These are phyloP conservation scores for Fraxinus excelsior DNA, from an alignment of 257 asterid species.

Conservation along the genomic window DNA sequence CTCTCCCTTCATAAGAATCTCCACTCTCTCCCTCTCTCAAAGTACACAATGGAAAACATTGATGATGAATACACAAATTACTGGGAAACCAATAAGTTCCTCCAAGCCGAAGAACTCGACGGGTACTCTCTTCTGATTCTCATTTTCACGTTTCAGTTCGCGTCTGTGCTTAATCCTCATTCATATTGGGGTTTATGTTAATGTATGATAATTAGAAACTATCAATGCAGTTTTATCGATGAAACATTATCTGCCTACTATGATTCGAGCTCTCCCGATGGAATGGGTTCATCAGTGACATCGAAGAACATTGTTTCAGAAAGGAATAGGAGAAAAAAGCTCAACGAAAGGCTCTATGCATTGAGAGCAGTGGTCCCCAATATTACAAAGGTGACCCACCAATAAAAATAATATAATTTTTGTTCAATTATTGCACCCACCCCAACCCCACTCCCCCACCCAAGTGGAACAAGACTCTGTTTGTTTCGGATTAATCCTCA, in stretches of 20 bases:
- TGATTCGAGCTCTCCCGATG: slow-evolving; percentile 83
- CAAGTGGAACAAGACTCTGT: too few relatives aligned
- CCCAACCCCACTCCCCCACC: neutral
- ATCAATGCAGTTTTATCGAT: slow-evolving; percentile 46
- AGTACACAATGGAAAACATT: slow-evolving; percentile 40
- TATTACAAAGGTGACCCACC: slow-evolving; percentile 58
- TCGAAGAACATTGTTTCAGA: slow-evolving; percentile 80
- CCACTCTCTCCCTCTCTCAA: neutral
- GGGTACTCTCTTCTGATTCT: slow-evolving; percentile 28
- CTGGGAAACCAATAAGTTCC: slow-evolving; percentile 65
- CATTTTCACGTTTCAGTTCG: neutral
- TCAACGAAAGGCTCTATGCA: slow-evolving; percentile 72
- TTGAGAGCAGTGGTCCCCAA: slow-evolving; percentile 84
- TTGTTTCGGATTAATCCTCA: too few relatives aligned
- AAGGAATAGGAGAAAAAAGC: slow-evolving; percentile 75
- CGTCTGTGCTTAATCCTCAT: too few relatives aligned
- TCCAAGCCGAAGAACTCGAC: slow-evolving; percentile 55
- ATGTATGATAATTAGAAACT: neutral
- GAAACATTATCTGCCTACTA: slow-evolving; percentile 52
- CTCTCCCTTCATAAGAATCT: slow-evolving; percentile 9
- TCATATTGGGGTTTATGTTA: neutral
- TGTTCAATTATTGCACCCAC: neutral
- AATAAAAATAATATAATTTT: neutral
- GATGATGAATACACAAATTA: slow-evolving; percentile 48
- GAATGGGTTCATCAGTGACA: slow-evolving; percentile 45